Percentiles rank a stretch among this genome's conserved stretches.
Evolutionary conservation across 208 protist species (phyloP).

Genomic region (Angomonas ambiguus): DNA sequence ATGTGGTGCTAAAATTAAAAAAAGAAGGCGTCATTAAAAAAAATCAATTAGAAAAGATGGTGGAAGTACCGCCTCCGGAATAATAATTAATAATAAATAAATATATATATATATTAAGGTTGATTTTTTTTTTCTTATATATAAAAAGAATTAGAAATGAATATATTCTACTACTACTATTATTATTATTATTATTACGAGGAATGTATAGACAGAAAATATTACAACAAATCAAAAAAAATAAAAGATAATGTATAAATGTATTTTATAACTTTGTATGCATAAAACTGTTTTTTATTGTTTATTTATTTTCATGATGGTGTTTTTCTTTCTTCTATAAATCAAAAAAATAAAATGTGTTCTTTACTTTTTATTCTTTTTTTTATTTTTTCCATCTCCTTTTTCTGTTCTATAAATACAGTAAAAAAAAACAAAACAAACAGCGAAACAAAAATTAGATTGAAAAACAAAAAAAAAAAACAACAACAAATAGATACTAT

Average conservation of each 20-base stretch:
- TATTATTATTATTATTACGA: not conserved
- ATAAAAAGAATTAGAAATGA: not conserved
- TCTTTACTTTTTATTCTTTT: constrained; percentile 6
- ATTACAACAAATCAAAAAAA: not conserved
- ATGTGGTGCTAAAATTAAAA: constrained; percentile 66
- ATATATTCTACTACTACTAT: not conserved
- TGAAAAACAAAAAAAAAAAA: constrained; percentile 9
- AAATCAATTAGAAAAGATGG: constrained; percentile 74
- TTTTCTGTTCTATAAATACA: constrained; percentile 8
- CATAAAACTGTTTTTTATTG: not conserved
- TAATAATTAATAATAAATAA: constrained; percentile 21
- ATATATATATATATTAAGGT: not conserved
- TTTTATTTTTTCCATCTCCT: constrained; percentile 7
- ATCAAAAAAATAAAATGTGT: not conserved
- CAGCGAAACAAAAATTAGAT: not conserved
- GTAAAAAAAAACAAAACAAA: not conserved
- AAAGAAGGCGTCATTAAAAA: constrained; percentile 75
- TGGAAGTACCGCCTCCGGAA: constrained; percentile 36
- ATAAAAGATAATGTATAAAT: not conserved
- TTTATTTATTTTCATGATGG: not conserved
- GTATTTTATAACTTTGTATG: not conserved
- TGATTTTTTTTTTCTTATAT: constrained; percentile 6
- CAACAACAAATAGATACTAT: too few species aligned
- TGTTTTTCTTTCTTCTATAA: not conserved
- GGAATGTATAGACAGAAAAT: not conserved